Percentiles rank a stretch among this genome's conserved stretches.
phyloP scores from a whole-genome alignment of 352 stramenopile genomes.

The Pythium oligandrum region DNA sequence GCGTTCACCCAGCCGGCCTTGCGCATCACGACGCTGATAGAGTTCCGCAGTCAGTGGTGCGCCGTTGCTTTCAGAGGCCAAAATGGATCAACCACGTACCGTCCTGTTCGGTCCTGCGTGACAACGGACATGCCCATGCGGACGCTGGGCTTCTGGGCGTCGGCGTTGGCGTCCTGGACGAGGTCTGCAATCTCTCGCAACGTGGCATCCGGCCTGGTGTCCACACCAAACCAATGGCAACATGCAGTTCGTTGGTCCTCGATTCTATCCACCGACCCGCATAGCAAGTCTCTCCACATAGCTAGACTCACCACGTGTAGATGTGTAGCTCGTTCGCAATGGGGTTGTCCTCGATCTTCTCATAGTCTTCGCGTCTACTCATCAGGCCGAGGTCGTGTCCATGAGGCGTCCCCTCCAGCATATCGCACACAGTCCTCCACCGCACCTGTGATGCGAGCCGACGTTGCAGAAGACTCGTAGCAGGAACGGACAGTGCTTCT shows the following conservation, averaged over 20 bases:
- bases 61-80: too few relatives aligned
- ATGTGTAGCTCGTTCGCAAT: conserved; percentile 64
- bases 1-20: conserved; percentile 62
- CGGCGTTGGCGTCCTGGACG: conserved; percentile 55
- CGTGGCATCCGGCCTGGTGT: conserved; percentile 55
- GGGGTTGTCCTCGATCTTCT: conserved; percentile 41
- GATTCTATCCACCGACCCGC: too few relatives aligned
- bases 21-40: conserved; percentile 37
- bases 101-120: conserved; percentile 40
- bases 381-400: not conserved
- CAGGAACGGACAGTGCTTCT: conserved; percentile 67
- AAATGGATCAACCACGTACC: conserved; percentile 13
- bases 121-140: conserved; percentile 65
- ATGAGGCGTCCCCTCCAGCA: not conserved
- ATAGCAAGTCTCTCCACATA: too few relatives aligned
- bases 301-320: conserved; percentile 51
- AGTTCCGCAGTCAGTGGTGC: too few relatives aligned
- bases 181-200: conserved; percentile 66
- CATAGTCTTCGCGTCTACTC: conserved; percentile 53
- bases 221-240: not conserved
- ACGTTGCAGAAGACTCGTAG: conserved; percentile 62
- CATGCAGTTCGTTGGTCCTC: not conserved
- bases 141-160: conserved; percentile 44
- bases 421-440: conserved; percentile 1
- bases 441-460: conserved; percentile 46